Evolutionary conservation across 306 rosid species (phyloP), one percentile per base, ranked within the genome.

Genomic region (Rubus idaeus): DNA sequence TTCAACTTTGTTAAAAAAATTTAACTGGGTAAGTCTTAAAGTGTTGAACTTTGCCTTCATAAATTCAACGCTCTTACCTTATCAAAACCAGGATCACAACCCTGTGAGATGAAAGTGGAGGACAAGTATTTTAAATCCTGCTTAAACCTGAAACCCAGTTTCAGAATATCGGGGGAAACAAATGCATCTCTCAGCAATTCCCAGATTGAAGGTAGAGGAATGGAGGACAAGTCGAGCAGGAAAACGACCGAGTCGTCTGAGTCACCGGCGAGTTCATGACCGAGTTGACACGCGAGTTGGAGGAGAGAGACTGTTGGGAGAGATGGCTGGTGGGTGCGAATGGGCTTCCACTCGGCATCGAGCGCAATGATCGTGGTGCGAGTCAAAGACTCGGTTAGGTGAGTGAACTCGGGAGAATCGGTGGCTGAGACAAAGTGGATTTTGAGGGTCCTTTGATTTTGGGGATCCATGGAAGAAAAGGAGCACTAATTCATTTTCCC

Each of bases 311-410:
- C 96, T 45, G 84, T 65, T 82, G 98, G 98, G 76, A 83, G 89
- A 49, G 86, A 51, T 0, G 82, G 63, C 16, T 81, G 80, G 20
- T 78, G 78, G 49, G 82, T 70, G 50, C 89, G 89, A n/a, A 82
- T 69, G 55, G 97, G 91, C 80, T 90, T 94, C 98, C 98, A 94
- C 74, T 94, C 98, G 82, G 97, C 96, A 71, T 91, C 97, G 74
- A 94, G 91, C 1, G 88, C 96, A 35, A 94, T 79, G 75, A 91
- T 70, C n/a, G 87, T 77, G 10, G 96, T 85, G 52, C 86, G 93
- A 82, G 87, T 78, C 77, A 92, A 52, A 0, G 82, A 52, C 47
- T 68, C 85, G 70, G 52, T 84, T 30, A 91, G 76, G 62, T 80
- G 82, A 55, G 73, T 56, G 86, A 92, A 94, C 92, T 90, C 93